Conservation (phyloP, 2,329 filamentous ascomycete genomes). For the Colletotrichum endophyticum region DNA sequence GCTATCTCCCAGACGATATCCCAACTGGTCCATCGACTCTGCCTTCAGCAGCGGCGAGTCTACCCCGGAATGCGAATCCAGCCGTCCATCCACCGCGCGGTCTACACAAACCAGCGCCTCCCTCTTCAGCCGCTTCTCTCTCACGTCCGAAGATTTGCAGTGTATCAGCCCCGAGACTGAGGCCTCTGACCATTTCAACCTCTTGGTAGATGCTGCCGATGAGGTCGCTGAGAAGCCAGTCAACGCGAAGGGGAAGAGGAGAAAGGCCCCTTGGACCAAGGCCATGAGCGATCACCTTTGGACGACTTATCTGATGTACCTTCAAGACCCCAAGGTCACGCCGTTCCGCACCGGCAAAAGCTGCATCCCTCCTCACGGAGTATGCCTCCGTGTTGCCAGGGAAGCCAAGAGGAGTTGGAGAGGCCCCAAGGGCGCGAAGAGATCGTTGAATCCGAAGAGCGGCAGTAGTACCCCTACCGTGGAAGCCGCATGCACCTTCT, state of each 20-base stretch:
- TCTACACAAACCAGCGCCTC: slow-evolving; percentile 65
- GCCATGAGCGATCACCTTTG: slow-evolving; percentile 71
- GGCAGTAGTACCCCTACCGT: slow-evolving; percentile 62
- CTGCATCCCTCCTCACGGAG: slow-evolving; percentile 67
- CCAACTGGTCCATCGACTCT: slow-evolving; percentile 65
- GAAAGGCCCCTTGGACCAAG: slow-evolving; percentile 67
- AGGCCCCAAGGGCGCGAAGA: slow-evolving; percentile 50
- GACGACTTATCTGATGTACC: slow-evolving; percentile 68
- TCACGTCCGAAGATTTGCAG: slow-evolving; percentile 60
- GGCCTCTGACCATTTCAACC: slow-evolving; percentile 31
- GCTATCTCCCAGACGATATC: slow-evolving; percentile 52
- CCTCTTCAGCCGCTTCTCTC: slow-evolving; percentile 61
- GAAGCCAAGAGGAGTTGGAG: slow-evolving; percentile 72
- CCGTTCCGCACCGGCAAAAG: slow-evolving; percentile 69
- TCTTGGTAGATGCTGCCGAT: not conserved
- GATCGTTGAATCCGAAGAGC: slow-evolving; percentile 40
- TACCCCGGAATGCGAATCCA: slow-evolving; percentile 63
- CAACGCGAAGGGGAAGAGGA: slow-evolving; percentile 31
- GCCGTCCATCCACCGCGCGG: slow-evolving; percentile 63
- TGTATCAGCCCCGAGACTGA: slow-evolving; percentile 58
- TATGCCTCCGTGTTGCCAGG: slow-evolving; percentile 68
- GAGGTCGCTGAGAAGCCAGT: not conserved
- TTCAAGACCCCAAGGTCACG: slow-evolving; percentile 71
- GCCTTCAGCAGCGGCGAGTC: slow-evolving; percentile 62
- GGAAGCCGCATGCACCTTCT: slow-evolving; percentile 51